phyloP scores from a whole-genome alignment of 306 rosid species.

The Glycine tomentella region DNA sequence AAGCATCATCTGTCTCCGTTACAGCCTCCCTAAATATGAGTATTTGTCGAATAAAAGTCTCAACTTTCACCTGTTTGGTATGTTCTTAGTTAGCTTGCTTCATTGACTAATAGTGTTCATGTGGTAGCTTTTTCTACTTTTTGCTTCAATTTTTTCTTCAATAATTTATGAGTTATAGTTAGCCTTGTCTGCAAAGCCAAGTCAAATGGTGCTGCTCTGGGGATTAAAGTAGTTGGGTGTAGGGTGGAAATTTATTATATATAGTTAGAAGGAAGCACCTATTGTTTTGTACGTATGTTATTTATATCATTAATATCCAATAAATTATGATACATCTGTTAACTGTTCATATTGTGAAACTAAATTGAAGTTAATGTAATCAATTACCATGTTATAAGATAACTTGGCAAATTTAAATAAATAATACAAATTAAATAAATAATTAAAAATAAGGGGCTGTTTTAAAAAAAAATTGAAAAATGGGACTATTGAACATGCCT shows the following conservation, averaged over 20 bases:
- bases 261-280: background rate
- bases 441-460: too few relatives aligned
- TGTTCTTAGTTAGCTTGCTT: background rate
- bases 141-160: background rate
- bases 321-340: background rate
- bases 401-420: too few relatives aligned
- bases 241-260: background rate
- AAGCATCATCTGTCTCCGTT: too few relatives aligned
- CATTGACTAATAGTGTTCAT: background rate
- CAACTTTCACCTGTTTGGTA: constrained; percentile 51
- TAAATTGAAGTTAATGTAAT: background rate
- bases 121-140: background rate
- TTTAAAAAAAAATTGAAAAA: too few relatives aligned
- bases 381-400: background rate
- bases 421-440: too few relatives aligned
- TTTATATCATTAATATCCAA: background rate
- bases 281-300: background rate
- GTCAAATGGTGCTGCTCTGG: background rate
- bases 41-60: background rate
- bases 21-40: too few relatives aligned
- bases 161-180: background rate
- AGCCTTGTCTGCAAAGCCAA: background rate
- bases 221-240: background rate
- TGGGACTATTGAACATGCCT: too few relatives aligned
- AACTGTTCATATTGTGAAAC: background rate